Base-by-base conservation (phyloP, 768 basidiomycete genomes). In the Filobasidium wieringae region DNA sequence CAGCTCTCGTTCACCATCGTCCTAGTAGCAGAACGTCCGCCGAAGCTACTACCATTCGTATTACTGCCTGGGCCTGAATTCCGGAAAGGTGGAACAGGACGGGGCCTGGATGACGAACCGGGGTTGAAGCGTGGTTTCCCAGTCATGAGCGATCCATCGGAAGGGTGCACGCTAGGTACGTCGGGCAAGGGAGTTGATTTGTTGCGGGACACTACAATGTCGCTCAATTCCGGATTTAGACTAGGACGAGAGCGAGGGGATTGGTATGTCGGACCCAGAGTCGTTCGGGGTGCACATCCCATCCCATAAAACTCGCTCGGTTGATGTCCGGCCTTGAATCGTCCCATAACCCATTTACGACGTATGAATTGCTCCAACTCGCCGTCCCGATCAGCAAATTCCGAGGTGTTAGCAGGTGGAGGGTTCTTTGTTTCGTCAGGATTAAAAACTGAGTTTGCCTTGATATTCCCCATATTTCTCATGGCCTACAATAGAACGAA, bases 331-430 rank as follows among this genome's bases (percentile, higher is more conserved):
- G 58, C 58, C 40, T 64, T 63, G 63, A 72, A 73, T 27, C 63
- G 57, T 1, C 70, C 72, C 34, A 54, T 39, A 39, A 72, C 72
- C 57, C 72, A 77, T 80, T 74, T 76, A 86, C 87, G 78, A 58
- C 92, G 81, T 60, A 96, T 91, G 76, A 83, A 95, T 67, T 82
- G 83, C 72, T 96, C 92, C 41, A 96, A 80, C 60, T 96, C 91
- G 47, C 86, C 85, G 68, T 93, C 89, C 30, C 90, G 79, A 66
- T 68, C 70, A 14, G 87, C 86, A 1, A 79, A 77, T 52, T 88
- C 87, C 37, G 84, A 81, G 67, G 85, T 77, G 62, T 84, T 85
- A 2, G 87, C 80, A 0, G 89, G 88, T 0, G 88, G 88, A 4
- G 88, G 90, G 67, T 92, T 74, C 9, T 84, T 80, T 26, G 78